These are phyloP conservation scores for Diplodia corticola DNA, from an alignment of 2,329 filamentous ascomycete genomes.

Conservation along the genomic window DNA sequence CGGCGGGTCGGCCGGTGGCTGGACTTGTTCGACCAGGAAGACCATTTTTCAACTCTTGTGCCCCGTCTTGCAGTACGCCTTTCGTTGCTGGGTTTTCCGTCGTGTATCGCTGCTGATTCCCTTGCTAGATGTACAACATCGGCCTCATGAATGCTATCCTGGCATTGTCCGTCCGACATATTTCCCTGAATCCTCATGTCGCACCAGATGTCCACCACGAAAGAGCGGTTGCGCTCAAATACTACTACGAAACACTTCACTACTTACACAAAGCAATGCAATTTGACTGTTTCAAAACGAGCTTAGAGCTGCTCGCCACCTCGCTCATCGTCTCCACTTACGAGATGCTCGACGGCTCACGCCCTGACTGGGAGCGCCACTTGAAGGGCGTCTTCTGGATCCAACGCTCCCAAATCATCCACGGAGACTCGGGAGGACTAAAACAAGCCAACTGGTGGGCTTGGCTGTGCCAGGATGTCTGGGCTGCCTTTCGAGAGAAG, in stretches of 20 bases:
- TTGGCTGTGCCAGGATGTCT: slow-evolving; percentile 66
- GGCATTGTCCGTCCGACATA: slow-evolving; percentile 55
- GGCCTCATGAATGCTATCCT: slow-evolving; percentile 61
- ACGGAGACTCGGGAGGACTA: slow-evolving; percentile 59
- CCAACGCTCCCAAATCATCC: slow-evolving; percentile 61
- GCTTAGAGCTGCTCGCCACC: slow-evolving; percentile 59
- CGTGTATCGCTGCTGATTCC: not conserved
- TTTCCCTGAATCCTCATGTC: slow-evolving; percentile 41
- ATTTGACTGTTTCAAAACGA: slow-evolving; percentile 58
- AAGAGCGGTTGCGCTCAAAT: slow-evolving; percentile 46
- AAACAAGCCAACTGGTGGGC: slow-evolving; percentile 64
- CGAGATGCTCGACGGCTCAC: slow-evolving; percentile 63
- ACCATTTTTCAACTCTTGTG: slow-evolving; percentile 38
- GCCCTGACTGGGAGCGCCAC: slow-evolving; percentile 61
- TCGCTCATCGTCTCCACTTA: slow-evolving; percentile 63
- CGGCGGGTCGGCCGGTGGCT: slow-evolving; percentile 41
- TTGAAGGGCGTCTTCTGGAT: slow-evolving; percentile 68
- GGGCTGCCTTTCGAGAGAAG: slow-evolving; percentile 62
- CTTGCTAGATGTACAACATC: slow-evolving; percentile 49
- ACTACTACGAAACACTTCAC: slow-evolving; percentile 64
- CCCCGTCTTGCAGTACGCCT: slow-evolving; percentile 31
- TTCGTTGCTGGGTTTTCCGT: not conserved
- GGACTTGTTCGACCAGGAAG: slow-evolving; percentile 47
- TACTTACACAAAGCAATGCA: slow-evolving; percentile 62
- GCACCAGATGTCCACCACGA: slow-evolving; percentile 28